These are phyloP conservation scores for Calocybe cyanea DNA, from an alignment of 768 basidiomycete genomes.

Conservation along the genomic window DNA sequence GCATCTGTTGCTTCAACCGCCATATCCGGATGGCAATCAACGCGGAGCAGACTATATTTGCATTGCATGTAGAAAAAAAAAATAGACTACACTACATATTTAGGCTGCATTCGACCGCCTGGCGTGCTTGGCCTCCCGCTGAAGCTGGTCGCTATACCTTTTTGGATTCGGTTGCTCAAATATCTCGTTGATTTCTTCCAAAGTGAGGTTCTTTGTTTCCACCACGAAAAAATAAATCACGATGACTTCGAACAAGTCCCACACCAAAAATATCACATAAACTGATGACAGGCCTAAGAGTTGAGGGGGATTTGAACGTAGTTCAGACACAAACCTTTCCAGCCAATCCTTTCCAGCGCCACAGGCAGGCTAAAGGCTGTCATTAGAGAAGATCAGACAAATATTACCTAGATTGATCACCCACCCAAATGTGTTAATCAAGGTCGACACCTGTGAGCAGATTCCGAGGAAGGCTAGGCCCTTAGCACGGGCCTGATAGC, in stretches of 20 bases:
- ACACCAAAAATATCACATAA: slow-evolving; percentile 46
- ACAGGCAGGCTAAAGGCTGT: slow-evolving; percentile 35
- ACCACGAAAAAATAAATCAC: slow-evolving; percentile 47
- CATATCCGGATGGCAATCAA: neutral
- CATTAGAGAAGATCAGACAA: neutral
- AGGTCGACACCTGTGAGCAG: slow-evolving; percentile 35
- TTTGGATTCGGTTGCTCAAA: slow-evolving; percentile 40
- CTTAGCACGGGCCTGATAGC: slow-evolving; percentile 48
- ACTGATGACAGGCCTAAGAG: slow-evolving; percentile 24
- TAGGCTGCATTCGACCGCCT: neutral
- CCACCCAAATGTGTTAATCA: slow-evolving; percentile 50
- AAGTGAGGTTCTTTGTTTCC: slow-evolving; percentile 47
- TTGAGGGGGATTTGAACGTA: slow-evolving; percentile 4
- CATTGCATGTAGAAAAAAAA: neutral
- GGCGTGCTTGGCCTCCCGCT: slow-evolving; percentile 5
- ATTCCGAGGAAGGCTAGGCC: slow-evolving; percentile 49
- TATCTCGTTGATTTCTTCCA: slow-evolving; percentile 49
- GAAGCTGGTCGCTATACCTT: slow-evolving; percentile 28
- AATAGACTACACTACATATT: neutral
- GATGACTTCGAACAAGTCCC: slow-evolving; percentile 45
- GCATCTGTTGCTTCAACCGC: slow-evolving; percentile 20
- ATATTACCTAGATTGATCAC: neutral
- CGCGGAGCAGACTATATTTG: too few relatives aligned
- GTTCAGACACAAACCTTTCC: slow-evolving; percentile 37
- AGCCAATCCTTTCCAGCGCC: slow-evolving; percentile 38